These are phyloP conservation scores for Penicillium daleae DNA, from an alignment of 495 filamentous ascomycete species.

Conservation along the genomic window DNA sequence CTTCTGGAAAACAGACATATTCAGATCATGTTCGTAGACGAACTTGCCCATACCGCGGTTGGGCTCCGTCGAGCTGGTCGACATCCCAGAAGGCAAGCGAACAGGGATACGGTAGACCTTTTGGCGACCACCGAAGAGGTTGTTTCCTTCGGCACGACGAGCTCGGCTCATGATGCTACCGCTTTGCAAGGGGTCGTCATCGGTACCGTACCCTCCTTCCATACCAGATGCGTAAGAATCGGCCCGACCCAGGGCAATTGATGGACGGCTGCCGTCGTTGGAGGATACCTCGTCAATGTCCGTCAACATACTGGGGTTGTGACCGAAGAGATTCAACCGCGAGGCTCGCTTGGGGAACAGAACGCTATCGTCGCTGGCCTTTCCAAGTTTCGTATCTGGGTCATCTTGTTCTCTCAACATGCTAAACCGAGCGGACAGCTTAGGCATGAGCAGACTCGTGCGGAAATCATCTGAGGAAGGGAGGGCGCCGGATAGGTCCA, in stretches of 20 bases:
- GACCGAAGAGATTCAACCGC: slow-evolving; percentile 60
- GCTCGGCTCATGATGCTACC: slow-evolving; percentile 81
- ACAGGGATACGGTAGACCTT: slow-evolving; percentile 91
- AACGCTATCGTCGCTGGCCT: slow-evolving; percentile 93
- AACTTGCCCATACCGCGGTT: slow-evolving; percentile 61
- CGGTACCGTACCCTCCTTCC: slow-evolving; percentile 63
- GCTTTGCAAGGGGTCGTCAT: slow-evolving; percentile 63
- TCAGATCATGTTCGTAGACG: slow-evolving; percentile 85
- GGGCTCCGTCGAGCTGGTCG: slow-evolving; percentile 21
- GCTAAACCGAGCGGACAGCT: slow-evolving; percentile 91
- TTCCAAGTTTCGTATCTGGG: slow-evolving; percentile 81
- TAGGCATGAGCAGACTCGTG: slow-evolving; percentile 96
- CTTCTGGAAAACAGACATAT: slow-evolving; percentile 77
- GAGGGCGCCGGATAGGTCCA: slow-evolving; percentile 75
- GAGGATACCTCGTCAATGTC: slow-evolving; percentile 92
- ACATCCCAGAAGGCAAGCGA: slow-evolving; percentile 40
- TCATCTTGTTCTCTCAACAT: slow-evolving; percentile 96
- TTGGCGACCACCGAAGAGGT: slow-evolving; percentile 92
- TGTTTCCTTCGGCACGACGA: slow-evolving; percentile 89
- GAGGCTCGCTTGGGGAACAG: slow-evolving; percentile 81
- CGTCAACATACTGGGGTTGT: slow-evolving; percentile 58
- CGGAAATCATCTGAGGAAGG: slow-evolving; percentile 89
- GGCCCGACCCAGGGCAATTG: slow-evolving; percentile 53
- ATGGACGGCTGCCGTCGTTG: slow-evolving; percentile 65
- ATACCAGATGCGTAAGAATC: slow-evolving; percentile 57